Conservation (phyloP, 2,329 filamentous ascomycete species). For the Cadophora sp. region DNA sequence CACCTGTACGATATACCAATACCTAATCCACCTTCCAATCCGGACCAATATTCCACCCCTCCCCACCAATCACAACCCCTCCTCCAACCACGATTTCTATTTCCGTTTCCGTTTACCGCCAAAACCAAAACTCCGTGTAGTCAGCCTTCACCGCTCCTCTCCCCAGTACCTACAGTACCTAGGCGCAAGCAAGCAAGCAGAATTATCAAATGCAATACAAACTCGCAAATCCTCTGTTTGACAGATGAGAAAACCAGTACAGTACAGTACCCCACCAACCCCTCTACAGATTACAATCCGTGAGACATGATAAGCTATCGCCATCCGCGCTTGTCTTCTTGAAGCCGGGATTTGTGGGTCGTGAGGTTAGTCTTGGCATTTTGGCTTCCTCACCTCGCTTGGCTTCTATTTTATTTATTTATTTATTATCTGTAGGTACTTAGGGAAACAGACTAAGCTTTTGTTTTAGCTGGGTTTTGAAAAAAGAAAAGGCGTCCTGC, state of each 20-base stretch:
- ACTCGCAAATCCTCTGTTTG: too few relatives aligned
- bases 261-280: conserved; percentile 31
- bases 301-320: conserved; percentile 35
- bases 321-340: conserved; percentile 11
- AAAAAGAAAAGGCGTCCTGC: too few relatives aligned
- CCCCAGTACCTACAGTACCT: too few relatives aligned
- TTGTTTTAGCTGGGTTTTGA: too few relatives aligned
- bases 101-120: conserved; percentile 25
- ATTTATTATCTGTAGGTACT: too few relatives aligned
- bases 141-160: conserved; percentile 21
- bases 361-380: neutral
- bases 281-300: conserved; percentile 27
- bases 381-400: neutral
- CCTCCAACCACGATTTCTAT: conserved; percentile 27
- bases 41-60: neutral
- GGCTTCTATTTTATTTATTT: neutral
- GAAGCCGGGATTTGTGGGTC: neutral
- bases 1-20: neutral
- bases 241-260: conserved; percentile 5
- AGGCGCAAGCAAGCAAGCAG: too few relatives aligned
- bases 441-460: too few relatives aligned
- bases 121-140: neutral
- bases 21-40: neutral
- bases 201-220: neutral
- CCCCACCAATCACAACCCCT: conserved; percentile 15